A percentile compares a stretch with the other conserved stretches of the same genome.
These are phyloP conservation scores for Nitzschia palea DNA, from an alignment of 108 stramenopile genomes.

Conservation along the genomic window DNA sequence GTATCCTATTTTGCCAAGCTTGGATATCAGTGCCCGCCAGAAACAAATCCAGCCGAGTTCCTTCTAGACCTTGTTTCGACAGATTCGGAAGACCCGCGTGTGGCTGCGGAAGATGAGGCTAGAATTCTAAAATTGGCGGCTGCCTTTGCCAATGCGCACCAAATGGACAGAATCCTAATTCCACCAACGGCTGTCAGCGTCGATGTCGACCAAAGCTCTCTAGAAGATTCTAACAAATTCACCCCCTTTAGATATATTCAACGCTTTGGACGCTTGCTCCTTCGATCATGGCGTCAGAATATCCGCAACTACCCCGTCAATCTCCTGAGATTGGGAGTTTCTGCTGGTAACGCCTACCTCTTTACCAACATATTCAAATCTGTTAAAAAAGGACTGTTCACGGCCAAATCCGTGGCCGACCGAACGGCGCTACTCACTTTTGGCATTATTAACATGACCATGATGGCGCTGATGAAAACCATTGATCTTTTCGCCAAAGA, in stretches of 20 bases:
- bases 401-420: conserved; percentile 79
- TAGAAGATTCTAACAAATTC: background rate
- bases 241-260: conserved; percentile 17
- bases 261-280: conserved; percentile 62
- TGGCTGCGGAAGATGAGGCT: conserved; percentile 44
- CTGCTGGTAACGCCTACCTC: conserved; percentile 56
- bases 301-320: conserved; percentile 58
- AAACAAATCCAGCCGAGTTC: conserved; percentile 87
- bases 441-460: conserved; percentile 75
- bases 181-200: background rate
- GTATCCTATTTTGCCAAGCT: conserved; percentile 59
- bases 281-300: conserved; percentile 79
- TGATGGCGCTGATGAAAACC: conserved; percentile 83
- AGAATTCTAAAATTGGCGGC: conserved; percentile 50
- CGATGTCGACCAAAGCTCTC: background rate
- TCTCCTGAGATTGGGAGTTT: conserved; percentile 50
- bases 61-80: conserved; percentile 80
- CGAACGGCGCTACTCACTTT: conserved; percentile 77
- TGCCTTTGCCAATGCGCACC: conserved; percentile 32
- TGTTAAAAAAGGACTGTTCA: conserved; percentile 46
- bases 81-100: conserved; percentile 57
- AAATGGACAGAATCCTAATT: background rate
- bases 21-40: conserved; percentile 62
- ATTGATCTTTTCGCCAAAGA: conserved; percentile 78
- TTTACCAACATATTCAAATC: conserved; percentile 69